Conservation (phyloP, 2,329 filamentous ascomycete genomes). For the Hymenoscyphus occultus region DNA sequence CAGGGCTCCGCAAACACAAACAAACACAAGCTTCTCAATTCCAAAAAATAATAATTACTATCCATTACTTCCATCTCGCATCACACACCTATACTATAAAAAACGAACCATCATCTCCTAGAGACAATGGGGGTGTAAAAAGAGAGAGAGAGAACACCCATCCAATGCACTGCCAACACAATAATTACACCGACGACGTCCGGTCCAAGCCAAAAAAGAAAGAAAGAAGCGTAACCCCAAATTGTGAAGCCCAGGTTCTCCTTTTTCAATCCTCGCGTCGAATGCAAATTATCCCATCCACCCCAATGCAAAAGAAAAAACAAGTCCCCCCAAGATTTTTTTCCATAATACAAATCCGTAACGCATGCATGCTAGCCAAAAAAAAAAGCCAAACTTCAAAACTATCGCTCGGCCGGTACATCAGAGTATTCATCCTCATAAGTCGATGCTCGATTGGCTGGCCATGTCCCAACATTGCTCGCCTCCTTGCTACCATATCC, state of each 20-base stretch:
- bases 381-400: neutral
- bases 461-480: conserved; percentile 17
- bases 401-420: conserved; percentile 16
- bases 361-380: neutral
- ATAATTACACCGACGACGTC: neutral
- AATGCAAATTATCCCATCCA: neutral
- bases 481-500: conserved; percentile 26
- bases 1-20: too few relatives aligned
- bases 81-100: too few relatives aligned
- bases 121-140: too few relatives aligned
- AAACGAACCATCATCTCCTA: too few relatives aligned
- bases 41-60: too few relatives aligned
- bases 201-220: neutral
- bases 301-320: neutral
- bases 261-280: neutral
- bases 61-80: too few relatives aligned
- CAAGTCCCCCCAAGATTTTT: neutral
- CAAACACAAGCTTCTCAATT: too few relatives aligned
- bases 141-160: too few relatives aligned
- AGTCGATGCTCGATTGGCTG: conserved; percentile 11
- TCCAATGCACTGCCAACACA: neutral
- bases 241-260: neutral
- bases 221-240: neutral
- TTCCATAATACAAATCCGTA: neutral
- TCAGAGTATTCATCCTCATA: conserved; percentile 32